Evolutionary conservation across 116 monocot species (phyloP).

Genomic region (Dioscorea cayenensis): DNA sequence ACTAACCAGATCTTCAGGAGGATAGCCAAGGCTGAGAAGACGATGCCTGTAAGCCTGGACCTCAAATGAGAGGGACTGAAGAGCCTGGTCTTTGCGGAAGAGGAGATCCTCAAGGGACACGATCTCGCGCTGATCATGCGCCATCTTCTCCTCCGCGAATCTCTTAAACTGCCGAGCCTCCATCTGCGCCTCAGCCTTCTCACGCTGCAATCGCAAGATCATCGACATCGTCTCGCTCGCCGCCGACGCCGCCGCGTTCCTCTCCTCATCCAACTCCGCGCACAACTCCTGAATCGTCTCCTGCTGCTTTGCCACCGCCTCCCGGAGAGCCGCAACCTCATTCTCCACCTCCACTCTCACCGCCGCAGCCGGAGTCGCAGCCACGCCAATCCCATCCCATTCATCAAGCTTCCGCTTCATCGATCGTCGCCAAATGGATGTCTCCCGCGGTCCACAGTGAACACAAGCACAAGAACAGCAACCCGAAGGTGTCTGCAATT

Average conservation of each 20-base stretch:
- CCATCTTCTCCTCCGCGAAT: slow-evolving; percentile 55
- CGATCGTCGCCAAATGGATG: slow-evolving; percentile 16
- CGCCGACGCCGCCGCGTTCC: slow-evolving; percentile 41
- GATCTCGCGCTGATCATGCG: slow-evolving; percentile 53
- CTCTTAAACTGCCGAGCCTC: slow-evolving; percentile 61
- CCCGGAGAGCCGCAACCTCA: slow-evolving; percentile 44
- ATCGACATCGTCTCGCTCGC: slow-evolving; percentile 72
- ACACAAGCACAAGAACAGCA: slow-evolving; percentile 13
- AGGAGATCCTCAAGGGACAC: slow-evolving; percentile 41
- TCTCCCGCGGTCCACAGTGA: background rate
- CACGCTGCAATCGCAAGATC: slow-evolving; percentile 67
- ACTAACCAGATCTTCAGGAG: background rate
- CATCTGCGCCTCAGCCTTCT: slow-evolving; percentile 67
- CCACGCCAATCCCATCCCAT: background rate
- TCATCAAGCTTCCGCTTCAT: slow-evolving; percentile 38
- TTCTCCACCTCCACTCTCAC: slow-evolving; percentile 34
- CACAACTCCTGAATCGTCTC: slow-evolving; percentile 40
- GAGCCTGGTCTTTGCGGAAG: slow-evolving; percentile 30
- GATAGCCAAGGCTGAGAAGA: slow-evolving; percentile 33
- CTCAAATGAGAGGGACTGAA: slow-evolving; percentile 28
- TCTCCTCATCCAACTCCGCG: slow-evolving; percentile 60
- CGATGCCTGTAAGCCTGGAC: slow-evolving; percentile 34
- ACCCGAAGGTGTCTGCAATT: background rate
- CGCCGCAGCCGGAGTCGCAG: background rate
- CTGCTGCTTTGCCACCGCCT: slow-evolving; percentile 37